Base-by-base conservation (phyloP, 768 basidiomycete species). In the Tricholomella constricta region DNA sequence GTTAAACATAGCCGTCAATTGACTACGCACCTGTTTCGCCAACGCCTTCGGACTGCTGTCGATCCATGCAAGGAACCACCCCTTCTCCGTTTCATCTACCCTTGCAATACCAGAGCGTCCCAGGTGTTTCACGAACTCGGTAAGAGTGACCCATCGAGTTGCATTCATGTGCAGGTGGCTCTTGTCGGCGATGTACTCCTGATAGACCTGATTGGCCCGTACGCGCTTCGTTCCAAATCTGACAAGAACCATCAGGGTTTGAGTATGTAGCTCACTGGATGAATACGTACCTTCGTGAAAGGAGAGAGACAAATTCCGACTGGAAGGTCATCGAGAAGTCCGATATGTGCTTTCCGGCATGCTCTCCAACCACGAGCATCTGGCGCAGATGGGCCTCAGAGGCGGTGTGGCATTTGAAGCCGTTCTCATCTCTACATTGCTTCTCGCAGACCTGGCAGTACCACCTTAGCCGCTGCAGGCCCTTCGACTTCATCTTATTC, bases 401-500 rank as follows among this genome's bases (percentile, higher is more conserved):
- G 48, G 83, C 81, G 14, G 86, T 82, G 68, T 98, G 94, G 69
- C 93, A 95, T 72, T 97, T 97, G 83, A 98, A 99, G 15, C 95
- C 97, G 71, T 99, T 99, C 76, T 98, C 97, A 71, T 98, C 91
- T 67, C 95, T 79, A 70, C 96, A 98, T 72, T 98, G 96, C 69
- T 99, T 99, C 80, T 98, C 76, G 82, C 97, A 98, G 60, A 98
- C 92, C 79, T 99, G 96, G 65, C 96, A 98, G 73, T 91, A 99
- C 96, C 95, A 98, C 57, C 95, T 83, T 58, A 98, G 83, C 64
- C 94, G 85, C 71, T 97, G 96, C 44, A 96, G 78, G 62, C 94
- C 96, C 67, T 98, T 98, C 52, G 94, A 89, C 75, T 98, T 98
- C 89, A 96, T 95, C 72, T 92, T 89, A 71, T 98, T 98, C 19